These are phyloP conservation scores for Fusarium humuli DNA, from an alignment of 2,329 filamentous ascomycete genomes.

Conservation along the genomic window DNA sequence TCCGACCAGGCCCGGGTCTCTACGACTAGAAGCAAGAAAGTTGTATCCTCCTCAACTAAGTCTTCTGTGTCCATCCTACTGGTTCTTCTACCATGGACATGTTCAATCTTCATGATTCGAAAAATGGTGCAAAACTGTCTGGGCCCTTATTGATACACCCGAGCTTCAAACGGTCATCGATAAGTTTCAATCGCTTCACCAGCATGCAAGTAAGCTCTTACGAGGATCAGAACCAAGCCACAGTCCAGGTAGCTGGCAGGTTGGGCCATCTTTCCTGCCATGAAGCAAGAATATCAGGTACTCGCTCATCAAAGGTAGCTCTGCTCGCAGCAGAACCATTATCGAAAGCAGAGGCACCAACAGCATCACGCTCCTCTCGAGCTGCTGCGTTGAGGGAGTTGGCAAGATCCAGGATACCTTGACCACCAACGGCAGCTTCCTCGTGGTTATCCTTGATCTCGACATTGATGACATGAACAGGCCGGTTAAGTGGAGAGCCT, in stretches of 20 bases:
- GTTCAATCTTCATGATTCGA: too few species aligned
- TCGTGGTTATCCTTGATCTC: conserved; percentile 99
- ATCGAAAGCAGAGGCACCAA: conserved; percentile 75
- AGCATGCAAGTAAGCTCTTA: not conserved
- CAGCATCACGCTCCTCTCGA: conserved; percentile 76
- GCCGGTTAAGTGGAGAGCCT: conserved; percentile 86
- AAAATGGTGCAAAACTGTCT: too few species aligned
- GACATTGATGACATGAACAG: conserved; percentile 97
- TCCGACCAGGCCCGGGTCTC: conserved; percentile 2
- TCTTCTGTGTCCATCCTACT: not conserved
- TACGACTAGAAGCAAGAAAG: conserved; percentile 16
- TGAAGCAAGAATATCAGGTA: conserved; percentile 88
- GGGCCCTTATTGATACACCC: not conserved
- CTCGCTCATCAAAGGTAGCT: conserved; percentile 87
- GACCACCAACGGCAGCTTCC: conserved; percentile 89
- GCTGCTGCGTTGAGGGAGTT: conserved; percentile 85
- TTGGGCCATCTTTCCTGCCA: conserved; percentile 98
- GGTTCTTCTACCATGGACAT: too few species aligned
- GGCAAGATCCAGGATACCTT: conserved; percentile 91
- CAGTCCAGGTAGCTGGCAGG: conserved; percentile 90
- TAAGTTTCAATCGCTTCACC: not conserved
- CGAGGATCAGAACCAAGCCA: conserved; percentile 83
- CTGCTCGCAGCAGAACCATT: conserved; percentile 74
- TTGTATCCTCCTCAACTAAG: not conserved
- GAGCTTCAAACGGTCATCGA: not conserved